These are phyloP conservation scores for Fragaria vesca DNA, from an alignment of 306 rosid species.

Conservation along the genomic window DNA sequence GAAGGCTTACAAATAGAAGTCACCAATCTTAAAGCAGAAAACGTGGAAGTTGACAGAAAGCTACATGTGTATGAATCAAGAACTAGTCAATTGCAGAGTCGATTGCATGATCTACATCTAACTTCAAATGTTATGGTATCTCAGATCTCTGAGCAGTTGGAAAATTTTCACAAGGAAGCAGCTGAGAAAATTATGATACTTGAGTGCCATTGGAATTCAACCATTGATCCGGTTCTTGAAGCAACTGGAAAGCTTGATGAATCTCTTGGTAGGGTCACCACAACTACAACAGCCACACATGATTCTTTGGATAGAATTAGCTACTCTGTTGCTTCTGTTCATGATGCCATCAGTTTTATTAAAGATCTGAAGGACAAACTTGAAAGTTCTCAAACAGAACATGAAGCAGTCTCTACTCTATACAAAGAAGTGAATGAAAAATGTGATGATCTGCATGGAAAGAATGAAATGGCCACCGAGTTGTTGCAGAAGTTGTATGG, in stretches of 20 bases:
- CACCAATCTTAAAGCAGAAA: constrained; percentile 42
- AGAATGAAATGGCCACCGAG: constrained; percentile 56
- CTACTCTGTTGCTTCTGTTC: constrained; percentile 49
- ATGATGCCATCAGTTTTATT: constrained; percentile 58
- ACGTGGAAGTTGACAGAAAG: constrained; percentile 48
- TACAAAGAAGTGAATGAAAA: constrained; percentile 53
- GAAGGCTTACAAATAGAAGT: constrained; percentile 54
- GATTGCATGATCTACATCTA: constrained; percentile 50
- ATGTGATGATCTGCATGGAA: constrained; percentile 56
- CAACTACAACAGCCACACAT: constrained; percentile 26
- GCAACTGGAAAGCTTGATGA: constrained; percentile 60
- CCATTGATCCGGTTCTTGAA: constrained; percentile 46
- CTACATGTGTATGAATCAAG: constrained; percentile 52
- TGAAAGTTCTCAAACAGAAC: constrained; percentile 51
- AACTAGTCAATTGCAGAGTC: constrained; percentile 51
- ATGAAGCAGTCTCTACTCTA: constrained; percentile 41
- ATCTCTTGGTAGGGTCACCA: constrained; percentile 42
- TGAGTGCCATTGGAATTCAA: constrained; percentile 61
- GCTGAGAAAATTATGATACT: constrained; percentile 53
- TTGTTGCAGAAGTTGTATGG: constrained; percentile 47
- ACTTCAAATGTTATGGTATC: constrained; percentile 59
- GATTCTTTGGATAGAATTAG: constrained; percentile 32
- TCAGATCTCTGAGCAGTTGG: constrained; percentile 52
- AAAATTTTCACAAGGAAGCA: constrained; percentile 59
- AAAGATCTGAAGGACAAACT: constrained; percentile 60